phyloP scores from a whole-genome alignment of 2,329 filamentous ascomycete species.

The Westerdykella sp. region DNA sequence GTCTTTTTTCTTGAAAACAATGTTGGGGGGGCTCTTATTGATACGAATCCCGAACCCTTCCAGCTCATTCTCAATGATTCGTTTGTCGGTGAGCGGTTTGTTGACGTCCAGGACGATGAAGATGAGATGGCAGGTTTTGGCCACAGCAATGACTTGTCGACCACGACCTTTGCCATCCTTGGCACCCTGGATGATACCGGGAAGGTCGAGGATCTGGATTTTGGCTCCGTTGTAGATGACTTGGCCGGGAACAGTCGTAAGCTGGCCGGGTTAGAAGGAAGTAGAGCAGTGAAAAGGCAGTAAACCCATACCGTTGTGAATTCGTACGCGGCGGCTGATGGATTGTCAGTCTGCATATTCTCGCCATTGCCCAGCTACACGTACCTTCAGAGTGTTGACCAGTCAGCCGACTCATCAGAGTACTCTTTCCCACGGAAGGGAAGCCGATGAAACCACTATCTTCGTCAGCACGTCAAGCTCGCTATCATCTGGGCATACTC shows the following conservation, averaged over 20 bases:
- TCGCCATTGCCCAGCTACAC: conserved; percentile 6
- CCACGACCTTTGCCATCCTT: conserved; percentile 97
- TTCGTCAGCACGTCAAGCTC: conserved; percentile 6
- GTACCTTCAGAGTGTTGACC: conserved; percentile 85
- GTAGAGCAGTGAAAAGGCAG: not conserved
- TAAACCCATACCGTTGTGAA: conserved; percentile 65
- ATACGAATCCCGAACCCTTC: conserved; percentile 97
- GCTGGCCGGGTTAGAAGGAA: conserved; percentile 23
- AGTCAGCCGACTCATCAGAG: conserved; percentile 88
- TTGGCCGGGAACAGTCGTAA: conserved; percentile 95
- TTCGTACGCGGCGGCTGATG: conserved; percentile 79
- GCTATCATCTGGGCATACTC: not conserved
- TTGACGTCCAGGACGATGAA: conserved; percentile 99
- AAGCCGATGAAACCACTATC: conserved; percentile 83
- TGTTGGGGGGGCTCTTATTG: conserved; percentile 96
- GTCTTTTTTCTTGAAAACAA: conserved; percentile 99
- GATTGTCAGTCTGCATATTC: conserved; percentile 3
- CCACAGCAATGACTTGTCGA: conserved; percentile 96
- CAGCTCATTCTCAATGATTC: conserved; percentile 87
- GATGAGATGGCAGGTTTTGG: conserved; percentile 97
- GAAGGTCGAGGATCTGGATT: conserved; percentile 95
- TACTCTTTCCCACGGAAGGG: conserved; percentile 97
- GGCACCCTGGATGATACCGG: conserved; percentile 96
- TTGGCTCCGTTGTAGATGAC: conserved; percentile 95
- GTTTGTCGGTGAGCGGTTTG: conserved; percentile 95